Evolutionary conservation across 164 flowering plant species (phyloP).

Genomic region (Magnolia changhungtana): DNA sequence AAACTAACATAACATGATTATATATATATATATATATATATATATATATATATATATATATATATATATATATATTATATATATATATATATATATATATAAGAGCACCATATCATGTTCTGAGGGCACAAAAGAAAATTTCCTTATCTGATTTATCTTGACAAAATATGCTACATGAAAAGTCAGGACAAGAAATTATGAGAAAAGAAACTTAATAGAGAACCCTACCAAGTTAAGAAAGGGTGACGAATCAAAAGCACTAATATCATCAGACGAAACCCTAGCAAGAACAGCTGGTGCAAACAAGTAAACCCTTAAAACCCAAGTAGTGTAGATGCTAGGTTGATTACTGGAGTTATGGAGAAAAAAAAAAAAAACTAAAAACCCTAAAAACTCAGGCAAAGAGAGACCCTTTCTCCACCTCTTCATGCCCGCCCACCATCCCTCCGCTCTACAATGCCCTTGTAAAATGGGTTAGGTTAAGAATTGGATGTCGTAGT

Average conservation of each 20-base stretch:
- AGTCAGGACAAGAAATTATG: neutral
- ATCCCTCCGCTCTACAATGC: conserved; percentile 8
- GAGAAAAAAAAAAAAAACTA: neutral
- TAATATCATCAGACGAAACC: neutral
- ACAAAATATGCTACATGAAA: neutral
- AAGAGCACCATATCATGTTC: neutral
- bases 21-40: too few relatives aligned
- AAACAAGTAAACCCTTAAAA: neutral
- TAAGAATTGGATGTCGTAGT: conserved; percentile 15
- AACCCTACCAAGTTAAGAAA: neutral
- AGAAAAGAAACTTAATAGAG: neutral
- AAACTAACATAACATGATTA: neutral
- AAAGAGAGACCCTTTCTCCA: neutral
- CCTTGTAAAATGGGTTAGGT: conserved; percentile 14
- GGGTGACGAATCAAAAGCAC: neutral
- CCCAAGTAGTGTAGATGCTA: too few relatives aligned
- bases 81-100: too few relatives aligned
- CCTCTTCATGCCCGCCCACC: neutral
- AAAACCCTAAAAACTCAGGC: neutral
- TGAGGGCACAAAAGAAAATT: neutral
- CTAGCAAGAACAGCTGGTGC: neutral
- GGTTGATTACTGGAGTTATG: neutral
- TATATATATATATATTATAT: too few relatives aligned
- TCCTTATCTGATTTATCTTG: neutral
- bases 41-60: too few relatives aligned